phyloP scores from a whole-genome alignment of 208 protist species.

The Strigomonas oncopelti region DNA sequence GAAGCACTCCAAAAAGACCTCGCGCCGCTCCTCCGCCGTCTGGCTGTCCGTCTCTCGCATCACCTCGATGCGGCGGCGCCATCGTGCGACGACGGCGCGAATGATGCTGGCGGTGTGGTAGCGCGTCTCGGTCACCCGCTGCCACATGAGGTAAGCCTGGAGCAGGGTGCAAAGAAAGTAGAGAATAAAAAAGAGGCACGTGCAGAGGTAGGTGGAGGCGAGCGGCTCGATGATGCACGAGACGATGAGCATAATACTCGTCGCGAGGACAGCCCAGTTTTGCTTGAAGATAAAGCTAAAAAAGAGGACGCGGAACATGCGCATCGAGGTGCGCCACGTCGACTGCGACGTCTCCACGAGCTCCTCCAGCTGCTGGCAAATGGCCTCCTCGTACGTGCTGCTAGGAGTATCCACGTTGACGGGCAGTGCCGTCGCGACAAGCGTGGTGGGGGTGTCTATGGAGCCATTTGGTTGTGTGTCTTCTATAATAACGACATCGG shows the following conservation, averaged over 20 bases:
- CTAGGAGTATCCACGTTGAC: conserved; percentile 41
- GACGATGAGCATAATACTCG: conserved; percentile 64
- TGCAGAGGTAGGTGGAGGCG: conserved; percentile 51
- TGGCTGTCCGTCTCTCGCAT: conserved; percentile 42
- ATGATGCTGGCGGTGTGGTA: conserved; percentile 60
- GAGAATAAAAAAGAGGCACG: conserved; percentile 53
- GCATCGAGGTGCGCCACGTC: conserved; percentile 33
- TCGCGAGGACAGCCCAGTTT: conserved; percentile 48
- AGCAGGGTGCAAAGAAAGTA: conserved; percentile 53
- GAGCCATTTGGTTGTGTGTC: neutral
- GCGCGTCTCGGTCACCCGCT: conserved; percentile 73
- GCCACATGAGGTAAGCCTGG: conserved; percentile 76
- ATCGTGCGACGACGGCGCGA: conserved; percentile 50
- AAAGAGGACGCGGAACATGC: conserved; percentile 34
- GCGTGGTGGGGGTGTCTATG: neutral
- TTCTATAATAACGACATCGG: neutral
- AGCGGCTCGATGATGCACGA: conserved; percentile 53
- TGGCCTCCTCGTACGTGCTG: conserved; percentile 61
- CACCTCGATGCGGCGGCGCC: conserved; percentile 46
- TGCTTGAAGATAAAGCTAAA: conserved; percentile 54
- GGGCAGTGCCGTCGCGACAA: neutral
- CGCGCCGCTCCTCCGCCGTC: conserved; percentile 52
- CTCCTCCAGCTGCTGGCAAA: conserved; percentile 48
- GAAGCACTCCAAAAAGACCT: conserved; percentile 54
- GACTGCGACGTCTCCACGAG: conserved; percentile 46